Evolutionary conservation across 2,329 filamentous ascomycete genomes (phyloP).

Genomic region (Cladosporium sp.): DNA sequence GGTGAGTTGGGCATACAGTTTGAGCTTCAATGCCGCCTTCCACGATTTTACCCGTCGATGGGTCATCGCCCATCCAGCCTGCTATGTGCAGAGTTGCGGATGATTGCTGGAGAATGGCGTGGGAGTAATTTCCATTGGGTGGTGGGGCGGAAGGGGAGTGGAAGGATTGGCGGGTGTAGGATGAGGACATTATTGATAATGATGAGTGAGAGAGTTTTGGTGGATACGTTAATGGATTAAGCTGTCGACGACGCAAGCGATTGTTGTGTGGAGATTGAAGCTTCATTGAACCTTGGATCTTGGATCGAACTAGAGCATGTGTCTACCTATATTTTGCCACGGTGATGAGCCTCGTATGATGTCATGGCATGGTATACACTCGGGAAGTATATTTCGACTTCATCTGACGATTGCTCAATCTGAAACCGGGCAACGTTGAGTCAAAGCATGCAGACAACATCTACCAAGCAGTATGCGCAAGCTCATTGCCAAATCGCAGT

Average conservation of each 20-base stretch:
- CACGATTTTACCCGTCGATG: constrained; percentile 24
- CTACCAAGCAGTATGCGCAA: too few relatives aligned
- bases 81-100: constrained; percentile 23
- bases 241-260: too few relatives aligned
- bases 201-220: too few relatives aligned
- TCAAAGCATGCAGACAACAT: too few relatives aligned
- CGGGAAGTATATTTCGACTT: not conserved
- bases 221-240: too few relatives aligned
- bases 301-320: too few relatives aligned
- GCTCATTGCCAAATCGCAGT: too few relatives aligned
- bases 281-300: too few relatives aligned
- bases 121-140: constrained; percentile 27
- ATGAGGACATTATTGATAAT: not conserved
- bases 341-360: not conserved
- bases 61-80: constrained; percentile 31
- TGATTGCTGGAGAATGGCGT: constrained; percentile 21
- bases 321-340: not conserved
- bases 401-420: not conserved
- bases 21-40: constrained; percentile 25
- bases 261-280: too few relatives aligned
- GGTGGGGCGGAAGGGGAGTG: constrained; percentile 20
- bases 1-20: too few relatives aligned
- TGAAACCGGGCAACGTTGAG: too few relatives aligned
- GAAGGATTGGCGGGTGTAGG: constrained; percentile 19
- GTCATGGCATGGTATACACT: not conserved